Base-by-base conservation (phyloP, 169 alveolate species). In the Cryptosporidium baileyi region DNA sequence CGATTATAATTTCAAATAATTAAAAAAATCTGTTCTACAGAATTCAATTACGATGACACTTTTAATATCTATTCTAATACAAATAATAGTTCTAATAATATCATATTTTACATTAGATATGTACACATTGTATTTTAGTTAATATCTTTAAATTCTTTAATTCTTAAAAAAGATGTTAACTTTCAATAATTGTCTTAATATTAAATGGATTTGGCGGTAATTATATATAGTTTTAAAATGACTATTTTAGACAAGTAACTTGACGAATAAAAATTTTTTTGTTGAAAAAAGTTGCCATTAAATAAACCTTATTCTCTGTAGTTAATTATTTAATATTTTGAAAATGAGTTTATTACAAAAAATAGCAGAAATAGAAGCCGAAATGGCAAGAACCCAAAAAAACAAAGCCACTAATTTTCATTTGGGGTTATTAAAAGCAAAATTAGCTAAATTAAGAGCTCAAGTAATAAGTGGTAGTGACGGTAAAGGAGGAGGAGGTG, bases 351-450 rank as follows among this genome's bases (percentile, higher is more conserved):
- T 93, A 24, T 89, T 92, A 49, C 96, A 95, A 85, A 96, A 95
- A 90, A 96, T 97, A 17, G 98, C 98, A 41, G 99, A 96, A 88
- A 94, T 96, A 41, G 99, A 98, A 96, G 97, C 95, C 89, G 99
- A 98, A 88, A 97, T 98, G 98, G 98, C 98, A 88, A 93, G 98
- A 81, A 98, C 99, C 79, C 98, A 98, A 89, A 97, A 97, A 91
- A 98, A 98, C 90, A 98, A 98, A 89, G 99, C 99, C 57, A 98
- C 99, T 38, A 96, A 97, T 89, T 95, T 92, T 65, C 99, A 97
- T 82, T 82, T 98, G 80, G 99, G 99, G n/a, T 91, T 96, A 32
- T 91, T 98, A 57, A 98, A 98, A 92, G 99, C 99, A 32, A 96
- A 96, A 90, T 89, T 97, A 13, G 98, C 99, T 7, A 96, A 96